Conservation (phyloP, 2,329 filamentous ascomycete species). For the Cercospora nicotianae region DNA sequence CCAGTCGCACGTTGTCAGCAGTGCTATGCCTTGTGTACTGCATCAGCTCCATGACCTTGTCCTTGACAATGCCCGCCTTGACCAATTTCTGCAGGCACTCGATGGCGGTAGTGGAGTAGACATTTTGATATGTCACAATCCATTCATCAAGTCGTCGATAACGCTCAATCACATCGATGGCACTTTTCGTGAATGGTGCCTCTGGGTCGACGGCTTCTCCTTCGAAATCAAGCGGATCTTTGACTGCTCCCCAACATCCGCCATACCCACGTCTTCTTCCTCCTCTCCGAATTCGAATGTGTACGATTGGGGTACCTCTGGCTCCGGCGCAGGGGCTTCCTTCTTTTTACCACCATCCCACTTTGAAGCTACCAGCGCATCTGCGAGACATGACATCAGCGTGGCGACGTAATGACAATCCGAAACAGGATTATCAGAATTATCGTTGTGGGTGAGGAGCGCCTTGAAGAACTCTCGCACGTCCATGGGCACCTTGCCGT, state of each 20-base stretch:
- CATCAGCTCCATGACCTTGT: constrained; percentile 58
- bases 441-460: constrained; percentile 90
- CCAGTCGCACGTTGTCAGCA: constrained; percentile 59
- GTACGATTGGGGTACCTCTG: constrained; percentile 29
- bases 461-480: constrained; percentile 85
- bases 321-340: constrained; percentile 22
- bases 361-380: constrained; percentile 51
- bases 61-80: constrained; percentile 53
- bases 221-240: constrained; percentile 42
- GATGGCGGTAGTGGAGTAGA: constrained; percentile 62
- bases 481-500: constrained; percentile 73
- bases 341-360: constrained; percentile 14
- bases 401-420: constrained; percentile 86
- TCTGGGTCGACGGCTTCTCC: constrained; percentile 48
- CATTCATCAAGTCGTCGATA: constrained; percentile 66
- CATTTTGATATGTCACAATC: constrained; percentile 65
- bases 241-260: constrained; percentile 36
- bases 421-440: constrained; percentile 81
- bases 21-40: constrained; percentile 62
- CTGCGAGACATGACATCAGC: constrained; percentile 66
- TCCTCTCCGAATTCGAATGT: constrained; percentile 46
- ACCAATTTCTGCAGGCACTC: constrained; percentile 59
- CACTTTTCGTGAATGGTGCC: constrained; percentile 55
- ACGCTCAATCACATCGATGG: constrained; percentile 62
- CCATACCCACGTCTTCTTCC: constrained; percentile 48